These are phyloP conservation scores for Globisporangium middletonii DNA, from an alignment of 352 stramenopile species.

Conservation along the genomic window DNA sequence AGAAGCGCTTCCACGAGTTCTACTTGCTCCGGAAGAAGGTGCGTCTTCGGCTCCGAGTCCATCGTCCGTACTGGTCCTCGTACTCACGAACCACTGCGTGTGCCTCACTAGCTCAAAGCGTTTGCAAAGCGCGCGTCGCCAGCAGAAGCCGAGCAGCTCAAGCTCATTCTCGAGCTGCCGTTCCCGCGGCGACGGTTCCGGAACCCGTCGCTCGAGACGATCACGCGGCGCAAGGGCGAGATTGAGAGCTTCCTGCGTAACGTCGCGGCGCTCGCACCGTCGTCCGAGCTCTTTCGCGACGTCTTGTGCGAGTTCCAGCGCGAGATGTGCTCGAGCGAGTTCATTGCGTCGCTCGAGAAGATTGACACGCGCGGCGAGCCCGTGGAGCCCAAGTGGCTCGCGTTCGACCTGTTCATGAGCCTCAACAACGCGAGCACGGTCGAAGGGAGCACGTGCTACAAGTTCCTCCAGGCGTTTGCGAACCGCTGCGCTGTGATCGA, in stretches of 20 bases:
- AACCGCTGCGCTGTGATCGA: slow-evolving; percentile 66
- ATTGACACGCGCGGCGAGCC: slow-evolving; percentile 65
- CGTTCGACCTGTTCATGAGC: slow-evolving; percentile 66
- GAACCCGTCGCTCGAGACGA: slow-evolving; percentile 32
- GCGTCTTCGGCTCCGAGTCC: neutral
- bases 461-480: slow-evolving; percentile 67
- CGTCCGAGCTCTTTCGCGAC: slow-evolving; percentile 42
- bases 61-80: neutral
- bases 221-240: slow-evolving; percentile 43
- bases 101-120: slow-evolving; percentile 23
- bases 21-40: slow-evolving; percentile 67
- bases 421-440: slow-evolving; percentile 59
- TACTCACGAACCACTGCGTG: neutral
- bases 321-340: slow-evolving; percentile 69
- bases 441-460: slow-evolving; percentile 73
- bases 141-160: slow-evolving; percentile 56
- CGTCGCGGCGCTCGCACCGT: slow-evolving; percentile 54
- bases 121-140: slow-evolving; percentile 31
- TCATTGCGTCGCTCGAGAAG: slow-evolving; percentile 67
- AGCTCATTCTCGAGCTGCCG: slow-evolving; percentile 63
- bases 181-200: slow-evolving; percentile 63
- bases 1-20: slow-evolving; percentile 76
- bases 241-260: slow-evolving; percentile 76
- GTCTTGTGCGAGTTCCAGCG: slow-evolving; percentile 63
- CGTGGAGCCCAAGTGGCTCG: slow-evolving; percentile 69